Base-by-base conservation (phyloP, 2,329 filamentous ascomycete genomes). In the Curvularia sp. region DNA sequence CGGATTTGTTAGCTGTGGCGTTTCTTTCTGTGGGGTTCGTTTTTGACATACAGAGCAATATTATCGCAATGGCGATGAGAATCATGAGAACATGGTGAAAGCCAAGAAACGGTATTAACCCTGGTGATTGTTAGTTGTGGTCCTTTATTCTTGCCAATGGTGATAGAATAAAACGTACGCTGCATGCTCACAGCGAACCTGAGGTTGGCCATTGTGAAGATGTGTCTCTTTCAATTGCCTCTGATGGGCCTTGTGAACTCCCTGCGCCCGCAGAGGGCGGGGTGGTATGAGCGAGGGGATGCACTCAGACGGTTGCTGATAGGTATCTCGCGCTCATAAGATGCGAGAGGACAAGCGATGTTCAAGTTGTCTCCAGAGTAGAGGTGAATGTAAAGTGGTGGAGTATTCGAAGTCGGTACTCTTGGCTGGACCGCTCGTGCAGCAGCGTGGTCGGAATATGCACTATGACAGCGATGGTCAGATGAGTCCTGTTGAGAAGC, bases 31-130 rank as follows among this genome's bases (percentile, higher is more conserved):
- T 8, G 15, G 15, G 4, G 35, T 42, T 47, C 26, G 22, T 33
- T 56, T 44, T 49, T n/a, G 31, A 85, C 92, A 81, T 83, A 97
- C 93, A 98, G 67, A 99, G 84, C 75, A 99, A 83, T 78, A 99
- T 96, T 73, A 99, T 97, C 46, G 93, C 87, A 58, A 97, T 83
- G 55, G 91, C 93, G 74, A 99, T 97, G 67, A 99, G 82, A 70
- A 99, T 92, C 95, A 99, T 99, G 78, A 99, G 86, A 66, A 98
- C 90, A 87, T 99, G 87, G 74, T 89, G 87, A 87, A 88, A 89
- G 62, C 86, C 86, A 65, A 89, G 80, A 75, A 86, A 82, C 59
- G 86, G 85, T 76, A 88, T 79, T 70, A 88, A 79, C 70, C 85
- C 83, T 85, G 55, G 51, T 42, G 30, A 24, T 7, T 55, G 66